These are phyloP conservation scores for Paspalum vaginatum DNA, from an alignment of 176 grass and related monocot species.

Conservation along the genomic window DNA sequence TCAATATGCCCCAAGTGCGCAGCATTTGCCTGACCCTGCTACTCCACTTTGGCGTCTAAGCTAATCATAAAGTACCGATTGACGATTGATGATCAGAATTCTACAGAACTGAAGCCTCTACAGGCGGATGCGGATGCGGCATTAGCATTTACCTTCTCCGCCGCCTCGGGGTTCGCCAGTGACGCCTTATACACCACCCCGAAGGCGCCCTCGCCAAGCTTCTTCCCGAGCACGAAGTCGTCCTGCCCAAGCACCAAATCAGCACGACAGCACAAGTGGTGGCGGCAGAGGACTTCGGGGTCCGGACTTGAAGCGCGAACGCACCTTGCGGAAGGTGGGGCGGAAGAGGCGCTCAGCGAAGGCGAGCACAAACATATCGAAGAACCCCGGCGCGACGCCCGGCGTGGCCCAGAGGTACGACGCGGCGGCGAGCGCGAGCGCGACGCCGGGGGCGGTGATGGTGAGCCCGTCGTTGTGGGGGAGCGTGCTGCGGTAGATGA, in stretches of 20 bases:
- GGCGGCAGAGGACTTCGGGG: neutral
- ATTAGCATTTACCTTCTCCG: conserved; percentile 60
- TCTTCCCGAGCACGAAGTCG: conserved; percentile 87
- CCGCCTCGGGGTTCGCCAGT: conserved; percentile 62
- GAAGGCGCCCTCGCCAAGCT: conserved; percentile 91
- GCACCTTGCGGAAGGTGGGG: conserved; percentile 85
- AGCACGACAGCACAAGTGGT: conserved; percentile 14
- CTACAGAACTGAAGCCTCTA: neutral
- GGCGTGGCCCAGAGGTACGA: conserved; percentile 97
- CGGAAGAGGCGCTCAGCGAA: conserved; percentile 78
- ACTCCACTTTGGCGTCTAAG: neutral
- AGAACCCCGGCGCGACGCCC: conserved; percentile 91
- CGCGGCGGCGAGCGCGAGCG: conserved; percentile 59
- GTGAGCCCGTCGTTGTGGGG: conserved; percentile 77
- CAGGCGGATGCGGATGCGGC: neutral
- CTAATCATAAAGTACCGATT: neutral
- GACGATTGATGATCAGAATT: neutral
- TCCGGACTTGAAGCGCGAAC: neutral
- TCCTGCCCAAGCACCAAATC: conserved; percentile 52
- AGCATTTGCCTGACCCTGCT: neutral
- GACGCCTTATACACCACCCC: conserved; percentile 91
- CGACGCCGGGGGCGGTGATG: conserved; percentile 66
- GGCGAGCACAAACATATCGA: conserved; percentile 96
- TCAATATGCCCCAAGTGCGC: neutral
- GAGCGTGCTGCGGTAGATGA: conserved; percentile 98